A percentile compares a stretch with the other conserved stretches of the same genome.
These are phyloP conservation scores for Glarea lozoyensis DNA, from an alignment of 495 filamentous ascomycete species.

Conservation along the genomic window DNA sequence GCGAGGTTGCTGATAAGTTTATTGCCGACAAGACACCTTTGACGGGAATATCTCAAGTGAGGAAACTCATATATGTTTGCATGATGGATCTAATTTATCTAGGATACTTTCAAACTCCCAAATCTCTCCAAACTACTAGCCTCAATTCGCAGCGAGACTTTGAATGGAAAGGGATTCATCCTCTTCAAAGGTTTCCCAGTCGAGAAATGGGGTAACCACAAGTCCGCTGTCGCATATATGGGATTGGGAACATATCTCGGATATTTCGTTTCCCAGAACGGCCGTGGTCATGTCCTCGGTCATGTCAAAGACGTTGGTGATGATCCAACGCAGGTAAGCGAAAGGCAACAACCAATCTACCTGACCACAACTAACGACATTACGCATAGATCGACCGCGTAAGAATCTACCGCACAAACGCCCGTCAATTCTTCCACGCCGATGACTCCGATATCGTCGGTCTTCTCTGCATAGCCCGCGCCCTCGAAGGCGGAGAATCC, in stretches of 20 bases:
- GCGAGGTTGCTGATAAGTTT: constrained; percentile 57
- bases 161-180: constrained; percentile 83
- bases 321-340: constrained; percentile 44
- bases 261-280: constrained; percentile 81
- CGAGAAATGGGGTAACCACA: constrained; percentile 63
- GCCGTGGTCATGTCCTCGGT: constrained; percentile 77
- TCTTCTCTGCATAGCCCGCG: constrained; percentile 70
- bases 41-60: constrained; percentile 63
- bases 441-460: constrained; percentile 81
- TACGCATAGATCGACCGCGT: constrained; percentile 60
- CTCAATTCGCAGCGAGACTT: constrained; percentile 54
- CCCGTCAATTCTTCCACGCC: constrained; percentile 71
- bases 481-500: constrained; percentile 74
- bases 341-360: neutral
- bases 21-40: constrained; percentile 51
- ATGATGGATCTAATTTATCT: too few relatives aligned
- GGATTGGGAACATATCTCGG: constrained; percentile 80
- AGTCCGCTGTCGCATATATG: constrained; percentile 83
- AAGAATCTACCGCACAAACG: constrained; percentile 83
- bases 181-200: constrained; percentile 83
- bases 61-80: too few relatives aligned
- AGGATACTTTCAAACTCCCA: constrained; percentile 58
- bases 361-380: neutral
- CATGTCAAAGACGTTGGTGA: constrained; percentile 89
- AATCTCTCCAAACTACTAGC: constrained; percentile 45